Evolutionary conservation across 2,329 filamentous ascomycete species (phyloP), one percentile per base, ranked within the genome.

Genomic region (Juglanconis juglandina): DNA sequence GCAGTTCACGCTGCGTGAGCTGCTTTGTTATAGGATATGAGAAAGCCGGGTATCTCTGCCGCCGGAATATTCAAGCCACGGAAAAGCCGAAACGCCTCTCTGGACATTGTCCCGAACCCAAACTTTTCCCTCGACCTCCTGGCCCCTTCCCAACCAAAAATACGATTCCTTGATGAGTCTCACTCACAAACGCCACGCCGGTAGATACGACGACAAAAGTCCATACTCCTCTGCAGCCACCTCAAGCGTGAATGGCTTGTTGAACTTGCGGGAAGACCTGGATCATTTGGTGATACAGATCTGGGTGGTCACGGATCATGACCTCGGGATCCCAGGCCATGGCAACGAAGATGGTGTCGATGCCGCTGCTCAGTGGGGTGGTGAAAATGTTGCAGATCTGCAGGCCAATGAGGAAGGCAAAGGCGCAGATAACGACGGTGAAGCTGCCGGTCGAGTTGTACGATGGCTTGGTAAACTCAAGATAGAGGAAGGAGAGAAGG

Each of bases 331-430:
- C 85, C 81, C 86, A 88, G 0, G 84, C 85, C 50, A 82, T 78
- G 0, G 91, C 92, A 0, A 96, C 91, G 68, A 97, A 97, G 63
- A 96, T 90, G 0, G 93, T 96, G 66, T 96, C 90, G 64, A 96
- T 86, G n/a, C 94, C 94, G 68, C 88, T 93, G 64, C 88, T 88
- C 59, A 98, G 80, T 1, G 94, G 94, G 0, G 91, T 94, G 39
- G 94, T 90, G 76, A 97, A 96, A 65, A 96, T 85, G 73, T 96
- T 90, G 72, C 88, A 90, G 62, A 97, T 89, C 73, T 97, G 94
- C 65, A 96, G 77, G 6, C 94, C 94, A 65, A 97, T 93, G 56
- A 97, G 77, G 77, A 97, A 96, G 0, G 92, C 80, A 72, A 94
- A 96, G 0, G 91, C 91, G 71, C 96, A 84, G 17, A 96, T 82